Evolutionary conservation across 495 filamentous ascomycete species (phyloP).

Genomic region (Thozetella sp.): DNA sequence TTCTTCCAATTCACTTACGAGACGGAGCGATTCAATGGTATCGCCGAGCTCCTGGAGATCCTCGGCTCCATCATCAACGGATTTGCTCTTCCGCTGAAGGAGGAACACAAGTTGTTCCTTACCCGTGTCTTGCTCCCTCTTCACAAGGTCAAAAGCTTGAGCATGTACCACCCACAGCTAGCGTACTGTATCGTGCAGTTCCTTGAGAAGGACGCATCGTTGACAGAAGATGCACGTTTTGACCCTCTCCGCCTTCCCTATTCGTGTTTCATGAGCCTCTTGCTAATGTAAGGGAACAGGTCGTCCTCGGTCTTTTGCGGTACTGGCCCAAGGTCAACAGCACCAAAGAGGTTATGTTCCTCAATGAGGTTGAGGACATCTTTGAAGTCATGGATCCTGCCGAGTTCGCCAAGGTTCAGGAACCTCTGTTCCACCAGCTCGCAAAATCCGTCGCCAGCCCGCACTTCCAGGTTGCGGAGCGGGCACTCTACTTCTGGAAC

Average conservation of each 20-base stretch:
- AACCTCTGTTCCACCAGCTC: conserved; percentile 93
- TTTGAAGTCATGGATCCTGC: conserved; percentile 99
- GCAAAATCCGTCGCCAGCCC: conserved; percentile 98
- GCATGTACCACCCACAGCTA: conserved; percentile 99
- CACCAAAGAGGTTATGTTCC: conserved; percentile 99
- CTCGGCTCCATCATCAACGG: conserved; percentile 99
- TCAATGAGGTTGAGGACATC: conserved; percentile 99
- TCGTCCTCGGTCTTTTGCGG: conserved; percentile 90
- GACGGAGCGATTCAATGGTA: conserved; percentile 97
- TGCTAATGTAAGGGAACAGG: no score
- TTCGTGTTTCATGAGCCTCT: no score
- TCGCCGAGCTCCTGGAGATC: conserved; percentile 95
- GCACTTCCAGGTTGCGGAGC: conserved; percentile 98
- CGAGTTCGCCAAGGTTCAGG: conserved; percentile 98
- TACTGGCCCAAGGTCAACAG: conserved; percentile 99
- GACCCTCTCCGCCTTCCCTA: not conserved
- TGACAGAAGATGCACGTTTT: conserved; percentile 88
- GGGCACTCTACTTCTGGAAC: conserved; percentile 99
- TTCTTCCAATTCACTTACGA: conserved; percentile 99
- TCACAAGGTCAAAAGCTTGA: conserved; percentile 97
- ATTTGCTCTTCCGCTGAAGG: conserved; percentile 95
- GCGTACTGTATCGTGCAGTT: conserved; percentile 99
- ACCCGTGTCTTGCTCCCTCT: conserved; percentile 90
- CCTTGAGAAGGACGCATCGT: conserved; percentile 93
- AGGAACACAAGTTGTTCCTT: conserved; percentile 98